Conservation (phyloP, 2,329 filamentous ascomycete genomes). For the Lasiodiplodia sp. region DNA sequence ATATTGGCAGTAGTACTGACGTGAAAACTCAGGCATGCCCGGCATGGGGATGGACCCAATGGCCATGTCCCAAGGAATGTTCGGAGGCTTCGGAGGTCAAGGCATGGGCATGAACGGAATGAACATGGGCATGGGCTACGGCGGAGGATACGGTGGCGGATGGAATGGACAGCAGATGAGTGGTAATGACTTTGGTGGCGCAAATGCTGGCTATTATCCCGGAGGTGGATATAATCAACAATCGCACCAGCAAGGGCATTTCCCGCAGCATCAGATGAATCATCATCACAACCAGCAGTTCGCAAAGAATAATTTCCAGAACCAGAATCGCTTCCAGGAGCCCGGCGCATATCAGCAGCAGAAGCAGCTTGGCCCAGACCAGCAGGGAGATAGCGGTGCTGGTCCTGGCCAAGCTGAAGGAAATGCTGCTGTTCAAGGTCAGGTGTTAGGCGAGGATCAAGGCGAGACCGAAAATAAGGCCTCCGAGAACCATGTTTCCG, state of each 20-base stretch:
- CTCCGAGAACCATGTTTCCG: constrained; percentile 10
- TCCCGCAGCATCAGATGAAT: constrained; percentile 50
- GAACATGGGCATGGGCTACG: constrained; percentile 74
- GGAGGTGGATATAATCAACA: constrained; percentile 62
- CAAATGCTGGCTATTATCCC: constrained; percentile 55
- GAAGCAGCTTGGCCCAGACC: constrained; percentile 50
- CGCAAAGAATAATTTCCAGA: constrained; percentile 69
- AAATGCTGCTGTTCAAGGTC: constrained; percentile 21
- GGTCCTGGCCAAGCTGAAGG: constrained; percentile 29
- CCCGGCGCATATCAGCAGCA: constrained; percentile 60
- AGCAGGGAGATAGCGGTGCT: constrained; percentile 43
- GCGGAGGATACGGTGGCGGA: constrained; percentile 68
- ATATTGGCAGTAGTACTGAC: constrained; percentile 41
- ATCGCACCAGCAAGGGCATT: constrained; percentile 49
- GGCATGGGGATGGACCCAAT: constrained; percentile 86
- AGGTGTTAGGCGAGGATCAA: constrained; percentile 9
- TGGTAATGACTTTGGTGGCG: constrained; percentile 77
- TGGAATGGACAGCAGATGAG: constrained; percentile 72
- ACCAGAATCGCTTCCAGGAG: constrained; percentile 79
- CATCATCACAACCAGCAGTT: constrained; percentile 62
- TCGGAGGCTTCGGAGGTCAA: constrained; percentile 74
- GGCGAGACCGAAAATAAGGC: constrained; percentile 14
- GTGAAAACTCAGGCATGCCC: constrained; percentile 67
- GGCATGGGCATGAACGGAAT: constrained; percentile 84
- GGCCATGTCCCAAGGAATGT: constrained; percentile 80